Base-by-base conservation (phyloP, 805 yeast species). In the Phaffomyces thermotolerans region DNA sequence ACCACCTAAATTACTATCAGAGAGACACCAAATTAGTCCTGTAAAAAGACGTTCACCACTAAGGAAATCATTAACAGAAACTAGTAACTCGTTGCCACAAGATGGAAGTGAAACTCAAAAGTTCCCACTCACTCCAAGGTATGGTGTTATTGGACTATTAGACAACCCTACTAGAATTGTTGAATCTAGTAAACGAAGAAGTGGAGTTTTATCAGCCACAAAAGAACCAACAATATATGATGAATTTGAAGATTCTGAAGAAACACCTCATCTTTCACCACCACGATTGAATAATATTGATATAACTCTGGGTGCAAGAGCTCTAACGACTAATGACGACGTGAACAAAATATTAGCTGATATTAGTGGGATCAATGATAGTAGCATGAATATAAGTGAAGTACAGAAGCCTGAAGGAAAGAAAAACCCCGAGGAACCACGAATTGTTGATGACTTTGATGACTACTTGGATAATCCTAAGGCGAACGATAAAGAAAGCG, bases 61-160 rank as follows among this genome's bases (percentile, higher is more conserved):
- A 39, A 40, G 41, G 15, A 49, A 44, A 39, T 27, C 34, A 18
- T 17, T 23, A 31, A 20, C 20, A 20, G 36, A 42, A 34, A 36
- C 20, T 25, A 33, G 29, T 13, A 24, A 34, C 33, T 39, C 32
- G 4, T 8, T 23, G 17, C n/a, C 22, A 4, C 36, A 22, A 4
- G 45, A 39, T 32, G 42, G 36, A 27, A 30, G 22, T n/a, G 44
- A 46, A 9, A 53, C 60, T 8, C 70, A 66, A 37, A 45, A 76
- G 43, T 73, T 73, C 47, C 78, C 78, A 3, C 59, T 63, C 37
- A 72, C 77, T 0, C 76, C 78, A 2, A 66, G 66, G 35, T 71
- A 68, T 45, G 69, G 70, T 0, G 69, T 65, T 0, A 67, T 67
- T 15, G 71, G 70, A 0, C 47, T 66, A 12, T 44, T 66, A 12